Conservation (phyloP, 441 rosid genomes). For the Pelargonium cotyledonis region DNA sequence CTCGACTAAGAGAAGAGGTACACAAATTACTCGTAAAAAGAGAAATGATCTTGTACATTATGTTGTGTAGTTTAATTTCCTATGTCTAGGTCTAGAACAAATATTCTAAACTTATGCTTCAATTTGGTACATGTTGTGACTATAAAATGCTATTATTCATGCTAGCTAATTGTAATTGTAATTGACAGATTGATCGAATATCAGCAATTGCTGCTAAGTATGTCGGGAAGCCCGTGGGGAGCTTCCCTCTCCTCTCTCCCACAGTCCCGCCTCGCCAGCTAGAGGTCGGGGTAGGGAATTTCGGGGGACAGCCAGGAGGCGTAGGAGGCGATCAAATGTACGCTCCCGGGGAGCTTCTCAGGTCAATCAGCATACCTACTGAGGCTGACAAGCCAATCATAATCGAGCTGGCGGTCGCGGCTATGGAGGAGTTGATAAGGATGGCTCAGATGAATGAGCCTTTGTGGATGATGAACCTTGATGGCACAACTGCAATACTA, state of each 20-base stretch:
- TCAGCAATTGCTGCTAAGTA: conserved; percentile 87
- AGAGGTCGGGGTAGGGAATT: conserved; percentile 54
- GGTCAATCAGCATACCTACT: conserved; percentile 47
- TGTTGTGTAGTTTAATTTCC: not conserved
- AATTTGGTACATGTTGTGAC: no score
- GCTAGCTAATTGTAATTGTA: not conserved
- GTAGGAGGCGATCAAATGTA: conserved; percentile 45
- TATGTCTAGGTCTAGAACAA: no score
- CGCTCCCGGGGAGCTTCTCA: conserved; percentile 61
- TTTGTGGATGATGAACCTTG: conserved; percentile 53
- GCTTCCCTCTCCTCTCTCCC: conserved; percentile 60
- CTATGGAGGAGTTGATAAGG: conserved; percentile 77
- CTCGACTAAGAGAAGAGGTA: conserved; percentile 85
- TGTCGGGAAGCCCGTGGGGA: conserved; percentile 78
- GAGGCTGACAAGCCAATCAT: conserved; percentile 66
- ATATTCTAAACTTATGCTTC: no score
- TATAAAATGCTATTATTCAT: no score
- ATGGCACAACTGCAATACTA: conserved; percentile 40
- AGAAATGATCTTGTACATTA: not conserved
- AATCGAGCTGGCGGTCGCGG: conserved; percentile 71
- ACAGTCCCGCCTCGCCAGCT: conserved; percentile 53
- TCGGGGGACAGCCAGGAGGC: conserved; percentile 36
- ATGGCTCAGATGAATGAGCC: conserved; percentile 76
- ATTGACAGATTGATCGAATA: conserved; percentile 65
- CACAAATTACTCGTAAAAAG: not conserved